phyloP scores from a whole-genome alignment of 1,284 basidiomycete genomes.

The Phlebopus sp. region DNA sequence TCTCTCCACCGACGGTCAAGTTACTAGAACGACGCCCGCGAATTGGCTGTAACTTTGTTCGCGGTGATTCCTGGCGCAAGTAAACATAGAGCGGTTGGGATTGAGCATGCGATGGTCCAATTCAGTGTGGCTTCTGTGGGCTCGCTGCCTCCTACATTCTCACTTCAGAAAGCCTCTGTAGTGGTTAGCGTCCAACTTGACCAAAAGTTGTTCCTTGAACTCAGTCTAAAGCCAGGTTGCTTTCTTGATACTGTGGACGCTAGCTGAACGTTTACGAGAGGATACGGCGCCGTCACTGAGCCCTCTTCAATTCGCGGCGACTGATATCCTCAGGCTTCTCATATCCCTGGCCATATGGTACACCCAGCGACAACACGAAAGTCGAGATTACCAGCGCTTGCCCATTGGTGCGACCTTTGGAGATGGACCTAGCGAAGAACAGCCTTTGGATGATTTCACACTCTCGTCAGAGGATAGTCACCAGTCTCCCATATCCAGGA shows the following conservation, averaged over 20 bases:
- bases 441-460: slow-evolving; percentile 4
- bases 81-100: not conserved
- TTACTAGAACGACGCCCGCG: too few relatives aligned
- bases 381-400: not conserved
- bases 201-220: not conserved
- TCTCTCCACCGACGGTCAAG: too few relatives aligned
- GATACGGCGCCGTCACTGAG: slow-evolving; percentile 1
- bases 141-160: not conserved
- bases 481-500: slow-evolving; percentile 4
- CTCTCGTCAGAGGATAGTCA: slow-evolving; percentile 8
- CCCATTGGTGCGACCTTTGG: not conserved
- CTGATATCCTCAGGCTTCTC: slow-evolving; percentile 15
- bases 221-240: slow-evolving; percentile 9
- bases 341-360: slow-evolving; percentile 18
- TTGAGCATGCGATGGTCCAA: slow-evolving; percentile 2
- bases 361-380: slow-evolving; percentile 1
- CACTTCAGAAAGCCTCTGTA: slow-evolving; percentile 1
- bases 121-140: not conserved
- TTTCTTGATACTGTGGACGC: slow-evolving; percentile 15
- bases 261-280: slow-evolving; percentile 11
- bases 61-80: not conserved
- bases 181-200: slow-evolving; percentile 9
- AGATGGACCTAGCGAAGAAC: slow-evolving; percentile 4
- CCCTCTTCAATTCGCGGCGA: slow-evolving; percentile 16
- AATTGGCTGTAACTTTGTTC: too few relatives aligned